Conservation (phyloP, 257 asterid genomes). For the Nicotiana benthamiana region DNA sequence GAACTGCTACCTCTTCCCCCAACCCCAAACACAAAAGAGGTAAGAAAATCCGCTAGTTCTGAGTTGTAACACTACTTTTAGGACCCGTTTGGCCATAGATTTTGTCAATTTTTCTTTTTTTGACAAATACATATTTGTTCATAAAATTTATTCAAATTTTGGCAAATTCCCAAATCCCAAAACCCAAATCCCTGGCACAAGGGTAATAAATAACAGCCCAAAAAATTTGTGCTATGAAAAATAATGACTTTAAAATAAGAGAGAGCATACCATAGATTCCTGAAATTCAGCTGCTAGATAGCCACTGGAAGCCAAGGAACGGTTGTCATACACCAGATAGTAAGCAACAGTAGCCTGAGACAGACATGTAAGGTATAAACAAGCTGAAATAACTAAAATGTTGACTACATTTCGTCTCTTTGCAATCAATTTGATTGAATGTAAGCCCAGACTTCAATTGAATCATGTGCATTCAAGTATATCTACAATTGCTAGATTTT, state of each 20-base stretch:
- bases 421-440: background rate
- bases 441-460: background rate
- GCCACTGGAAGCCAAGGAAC: slow-evolving; percentile 58
- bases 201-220: background rate
- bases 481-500: background rate
- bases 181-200: too few species aligned
- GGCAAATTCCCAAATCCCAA: too few species aligned
- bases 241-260: background rate
- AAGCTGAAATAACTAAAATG: slow-evolving; percentile 13
- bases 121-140: too few species aligned
- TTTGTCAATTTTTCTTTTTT: too few species aligned
- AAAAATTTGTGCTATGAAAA: background rate
- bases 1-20: background rate
- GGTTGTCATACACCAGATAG: slow-evolving; percentile 70
- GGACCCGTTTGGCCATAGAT: too few species aligned
- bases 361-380: slow-evolving; percentile 4
- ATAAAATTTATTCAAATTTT: too few species aligned
- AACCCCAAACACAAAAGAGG: background rate
- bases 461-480: background rate
- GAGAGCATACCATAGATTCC: slow-evolving; percentile 63
- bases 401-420: background rate
- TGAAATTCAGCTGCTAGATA: slow-evolving; percentile 72
- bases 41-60: background rate
- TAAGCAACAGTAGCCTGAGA: slow-evolving; percentile 92
- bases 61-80: background rate